Evolutionary conservation across 495 filamentous ascomycete species (phyloP).

Genomic region (Pseudevernia furfuracea): DNA sequence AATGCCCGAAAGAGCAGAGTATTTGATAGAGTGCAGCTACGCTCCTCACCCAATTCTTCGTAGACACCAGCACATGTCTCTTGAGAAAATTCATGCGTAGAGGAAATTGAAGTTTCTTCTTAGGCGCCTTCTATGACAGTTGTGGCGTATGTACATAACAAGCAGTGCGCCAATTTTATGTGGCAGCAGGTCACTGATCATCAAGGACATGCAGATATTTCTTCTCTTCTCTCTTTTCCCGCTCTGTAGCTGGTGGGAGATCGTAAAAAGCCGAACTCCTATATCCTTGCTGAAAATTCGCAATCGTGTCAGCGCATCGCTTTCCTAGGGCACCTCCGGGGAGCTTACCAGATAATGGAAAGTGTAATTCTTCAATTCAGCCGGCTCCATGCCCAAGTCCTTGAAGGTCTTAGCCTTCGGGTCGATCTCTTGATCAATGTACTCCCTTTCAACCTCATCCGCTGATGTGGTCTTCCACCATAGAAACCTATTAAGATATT

Average conservation of each 20-base stretch:
- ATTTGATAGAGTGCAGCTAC: no score
- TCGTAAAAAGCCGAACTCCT: conserved; percentile 80
- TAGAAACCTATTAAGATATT: conserved; percentile 63
- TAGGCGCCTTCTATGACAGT: neutral
- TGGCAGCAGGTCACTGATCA: conserved; percentile 50
- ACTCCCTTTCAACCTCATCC: conserved; percentile 90
- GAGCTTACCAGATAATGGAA: conserved; percentile 84
- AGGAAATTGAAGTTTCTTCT: neutral
- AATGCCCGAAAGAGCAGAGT: no score
- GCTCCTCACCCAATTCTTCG: no score
- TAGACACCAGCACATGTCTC: neutral
- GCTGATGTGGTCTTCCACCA: conserved; percentile 82
- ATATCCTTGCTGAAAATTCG: conserved; percentile 61
- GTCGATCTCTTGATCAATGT: conserved; percentile 91
- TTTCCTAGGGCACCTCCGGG: neutral
- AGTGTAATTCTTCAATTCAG: conserved; percentile 70
- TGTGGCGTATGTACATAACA: neutral
- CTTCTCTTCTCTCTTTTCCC: conserved; percentile 88
- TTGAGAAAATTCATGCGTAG: neutral
- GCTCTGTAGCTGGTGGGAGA: conserved; percentile 86
- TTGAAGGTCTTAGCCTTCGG: conserved; percentile 87
- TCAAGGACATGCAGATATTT: conserved; percentile 94
- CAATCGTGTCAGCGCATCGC: conserved; percentile 27
- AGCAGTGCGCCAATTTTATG: neutral
- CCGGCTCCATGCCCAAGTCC: conserved; percentile 82